These are phyloP conservation scores for Stephanocyclus meneghinianus DNA, from an alignment of 352 stramenopile species.

Conservation along the genomic window DNA sequence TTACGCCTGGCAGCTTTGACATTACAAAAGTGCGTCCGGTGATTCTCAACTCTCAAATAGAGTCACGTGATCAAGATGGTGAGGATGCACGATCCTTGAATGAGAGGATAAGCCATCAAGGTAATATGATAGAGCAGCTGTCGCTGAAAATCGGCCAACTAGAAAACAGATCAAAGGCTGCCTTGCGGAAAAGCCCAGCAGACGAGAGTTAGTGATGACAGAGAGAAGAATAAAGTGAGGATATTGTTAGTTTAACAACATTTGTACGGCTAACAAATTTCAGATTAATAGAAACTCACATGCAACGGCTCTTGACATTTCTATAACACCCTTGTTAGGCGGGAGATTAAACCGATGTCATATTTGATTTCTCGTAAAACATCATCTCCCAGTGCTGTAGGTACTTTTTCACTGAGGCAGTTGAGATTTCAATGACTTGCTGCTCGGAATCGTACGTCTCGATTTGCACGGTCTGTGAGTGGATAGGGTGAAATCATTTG, in stretches of 20 bases:
- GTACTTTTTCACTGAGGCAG: too few relatives aligned
- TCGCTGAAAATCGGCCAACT: slow-evolving; percentile 18
- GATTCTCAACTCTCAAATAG: slow-evolving; percentile 22
- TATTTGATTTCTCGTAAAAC: too few relatives aligned
- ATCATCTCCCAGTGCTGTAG: too few relatives aligned
- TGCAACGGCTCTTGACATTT: background rate
- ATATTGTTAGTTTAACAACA: slow-evolving; percentile 1
- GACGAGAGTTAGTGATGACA: background rate
- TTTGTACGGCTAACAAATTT: background rate
- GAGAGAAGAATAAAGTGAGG: background rate
- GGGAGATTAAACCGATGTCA: too few relatives aligned
- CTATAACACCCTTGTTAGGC: too few relatives aligned
- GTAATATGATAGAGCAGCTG: slow-evolving; percentile 19
- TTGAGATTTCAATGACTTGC: too few relatives aligned
- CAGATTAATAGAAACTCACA: background rate
- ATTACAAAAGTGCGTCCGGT: slow-evolving; percentile 25
- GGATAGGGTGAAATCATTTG: too few relatives aligned
- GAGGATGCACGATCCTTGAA: slow-evolving; percentile 12
- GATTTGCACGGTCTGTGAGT: too few relatives aligned
- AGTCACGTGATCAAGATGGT: slow-evolving; percentile 1
- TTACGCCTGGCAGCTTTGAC: slow-evolving; percentile 19
- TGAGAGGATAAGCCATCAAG: slow-evolving; percentile 26
- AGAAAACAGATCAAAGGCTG: slow-evolving; percentile 10
- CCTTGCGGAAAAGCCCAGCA: background rate
- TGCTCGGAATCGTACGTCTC: too few relatives aligned